These are phyloP conservation scores for Suillus occidentalis DNA, from an alignment of 768 basidiomycete genomes.

Conservation along the genomic window DNA sequence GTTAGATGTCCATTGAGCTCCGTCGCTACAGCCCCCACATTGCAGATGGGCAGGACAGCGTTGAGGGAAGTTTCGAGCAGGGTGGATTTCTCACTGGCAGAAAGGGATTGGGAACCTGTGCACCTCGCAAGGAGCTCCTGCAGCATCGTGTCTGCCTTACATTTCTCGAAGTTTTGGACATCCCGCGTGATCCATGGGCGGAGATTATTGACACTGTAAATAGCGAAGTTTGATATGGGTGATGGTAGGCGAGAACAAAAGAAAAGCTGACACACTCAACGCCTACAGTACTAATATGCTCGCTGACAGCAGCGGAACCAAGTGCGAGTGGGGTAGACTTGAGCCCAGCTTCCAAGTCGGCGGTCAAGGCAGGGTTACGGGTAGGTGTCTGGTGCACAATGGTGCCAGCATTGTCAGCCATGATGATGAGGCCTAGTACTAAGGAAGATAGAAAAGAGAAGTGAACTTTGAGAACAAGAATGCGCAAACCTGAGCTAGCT, in stretches of 20 bases:
- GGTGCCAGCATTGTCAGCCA: background rate
- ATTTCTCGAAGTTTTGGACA: background rate
- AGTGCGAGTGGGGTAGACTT: constrained; percentile 1
- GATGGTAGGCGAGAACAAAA: background rate
- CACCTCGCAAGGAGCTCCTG: too few species aligned
- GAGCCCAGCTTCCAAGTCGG: background rate
- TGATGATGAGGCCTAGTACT: background rate
- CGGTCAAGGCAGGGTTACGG: background rate
- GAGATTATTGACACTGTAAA: background rate
- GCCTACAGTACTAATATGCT: background rate
- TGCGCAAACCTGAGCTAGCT: too few species aligned
- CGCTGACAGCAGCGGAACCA: background rate
- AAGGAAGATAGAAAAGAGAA: too few species aligned
- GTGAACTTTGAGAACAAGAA: too few species aligned
- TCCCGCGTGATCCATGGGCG: background rate
- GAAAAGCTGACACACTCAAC: background rate
- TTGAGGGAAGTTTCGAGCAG: too few species aligned
- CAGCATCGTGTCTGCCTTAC: background rate
- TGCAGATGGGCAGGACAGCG: too few species aligned
- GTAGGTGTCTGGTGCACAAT: background rate
- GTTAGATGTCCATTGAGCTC: too few species aligned
- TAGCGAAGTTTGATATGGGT: background rate
- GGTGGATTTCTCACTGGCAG: too few species aligned
- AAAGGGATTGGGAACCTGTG: too few species aligned
- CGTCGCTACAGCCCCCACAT: too few species aligned